Conservation (phyloP, 2,329 filamentous ascomycete genomes). For the Claviceps paspali region DNA sequence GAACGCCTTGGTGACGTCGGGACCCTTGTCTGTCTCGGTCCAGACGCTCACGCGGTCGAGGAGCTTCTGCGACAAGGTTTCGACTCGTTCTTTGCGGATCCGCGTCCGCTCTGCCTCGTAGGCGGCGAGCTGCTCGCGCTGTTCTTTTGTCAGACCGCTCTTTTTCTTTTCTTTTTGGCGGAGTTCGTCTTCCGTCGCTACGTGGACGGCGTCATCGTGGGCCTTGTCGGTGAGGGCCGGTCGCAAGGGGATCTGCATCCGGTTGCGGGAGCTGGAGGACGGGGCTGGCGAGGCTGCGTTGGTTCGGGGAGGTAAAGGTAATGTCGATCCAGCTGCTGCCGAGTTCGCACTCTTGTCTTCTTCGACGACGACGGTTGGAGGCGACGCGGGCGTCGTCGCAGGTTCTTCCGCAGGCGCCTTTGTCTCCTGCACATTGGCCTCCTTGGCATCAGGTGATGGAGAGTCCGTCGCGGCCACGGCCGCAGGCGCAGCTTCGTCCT, state of each 20-base stretch:
- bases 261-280: conserved; percentile 26
- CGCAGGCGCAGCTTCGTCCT: conserved; percentile 29
- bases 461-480: conserved; percentile 36
- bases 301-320: conserved; percentile 17
- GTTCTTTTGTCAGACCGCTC: conserved; percentile 72
- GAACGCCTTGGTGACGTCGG: conserved; percentile 76
- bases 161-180: conserved; percentile 63
- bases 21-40: conserved; percentile 89
- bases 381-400: conserved; percentile 8
- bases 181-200: conserved; percentile 44
- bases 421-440: conserved; percentile 40
- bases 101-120: conserved; percentile 75
- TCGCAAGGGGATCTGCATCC: conserved; percentile 53
- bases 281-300: conserved; percentile 25
- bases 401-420: conserved; percentile 18
- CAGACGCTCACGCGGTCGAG: conserved; percentile 81
- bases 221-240: conserved; percentile 74
- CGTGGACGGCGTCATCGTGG: conserved; percentile 53
- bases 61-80: conserved; percentile 70
- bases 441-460: conserved; percentile 41
- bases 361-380: conserved; percentile 25
- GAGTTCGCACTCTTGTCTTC: conserved; percentile 18
- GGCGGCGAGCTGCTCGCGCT: conserved; percentile 77
- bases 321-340: conserved; percentile 1
- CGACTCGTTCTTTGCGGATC: conserved; percentile 78